Evolutionary conservation across 2,329 filamentous ascomycete genomes (phyloP).

Genomic region (Shiraia sp.): DNA sequence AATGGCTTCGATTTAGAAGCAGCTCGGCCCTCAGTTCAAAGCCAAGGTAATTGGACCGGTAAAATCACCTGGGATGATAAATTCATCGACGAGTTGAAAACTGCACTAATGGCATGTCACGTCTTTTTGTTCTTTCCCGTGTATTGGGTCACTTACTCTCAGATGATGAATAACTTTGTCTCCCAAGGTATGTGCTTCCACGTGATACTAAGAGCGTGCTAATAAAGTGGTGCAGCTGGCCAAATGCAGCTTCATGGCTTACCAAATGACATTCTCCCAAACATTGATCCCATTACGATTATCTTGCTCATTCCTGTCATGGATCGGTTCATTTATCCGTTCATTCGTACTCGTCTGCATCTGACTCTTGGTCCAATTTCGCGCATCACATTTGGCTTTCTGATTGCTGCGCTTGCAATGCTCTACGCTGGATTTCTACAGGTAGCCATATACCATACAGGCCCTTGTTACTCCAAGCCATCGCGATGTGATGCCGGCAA

Average conservation of each 20-base stretch:
- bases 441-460: constrained; percentile 57
- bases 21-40: constrained; percentile 63
- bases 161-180: constrained; percentile 56
- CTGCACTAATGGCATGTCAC: constrained; percentile 67
- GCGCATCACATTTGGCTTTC: constrained; percentile 57
- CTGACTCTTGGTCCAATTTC: constrained; percentile 55
- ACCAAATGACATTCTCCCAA: constrained; percentile 55
- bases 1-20: constrained; percentile 59
- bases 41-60: constrained; percentile 45
- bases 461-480: constrained; percentile 57
- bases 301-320: constrained; percentile 53
- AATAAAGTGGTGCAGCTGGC: constrained; percentile 34
- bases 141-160: constrained; percentile 51
- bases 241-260: constrained; percentile 53
- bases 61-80: constrained; percentile 65
- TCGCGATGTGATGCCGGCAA: constrained; percentile 43
- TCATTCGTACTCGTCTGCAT: constrained; percentile 46
- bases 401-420: constrained; percentile 58
- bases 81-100: constrained; percentile 74
- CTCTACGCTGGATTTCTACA: constrained; percentile 62
- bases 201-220: neutral
- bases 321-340: constrained; percentile 52
- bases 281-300: constrained; percentile 52
- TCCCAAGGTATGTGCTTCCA: constrained; percentile 43
- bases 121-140: constrained; percentile 62